phyloP scores from a whole-genome alignment of 2,329 filamentous ascomycete genomes.

The Beauveria medogensis region DNA sequence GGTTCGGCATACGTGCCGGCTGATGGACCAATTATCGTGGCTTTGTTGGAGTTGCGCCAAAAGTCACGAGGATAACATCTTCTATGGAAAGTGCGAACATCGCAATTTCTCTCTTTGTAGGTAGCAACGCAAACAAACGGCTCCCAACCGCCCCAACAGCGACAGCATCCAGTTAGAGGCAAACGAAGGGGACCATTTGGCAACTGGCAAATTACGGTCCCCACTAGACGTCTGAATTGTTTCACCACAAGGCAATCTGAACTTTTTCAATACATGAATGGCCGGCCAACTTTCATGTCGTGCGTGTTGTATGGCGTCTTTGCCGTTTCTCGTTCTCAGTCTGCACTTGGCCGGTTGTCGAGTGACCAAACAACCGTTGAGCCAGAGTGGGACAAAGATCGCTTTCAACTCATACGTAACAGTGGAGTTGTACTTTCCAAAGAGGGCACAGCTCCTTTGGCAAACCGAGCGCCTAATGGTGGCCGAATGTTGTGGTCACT shows the following conservation, averaged over 20 bases:
- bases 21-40: neutral
- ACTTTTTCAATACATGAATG: neutral
- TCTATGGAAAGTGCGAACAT: neutral
- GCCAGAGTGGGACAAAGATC: constrained; percentile 1
- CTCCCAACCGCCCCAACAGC: neutral
- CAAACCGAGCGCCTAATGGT: neutral
- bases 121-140: neutral
- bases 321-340: neutral
- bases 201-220: neutral
- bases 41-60: neutral
- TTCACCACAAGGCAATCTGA: neutral
- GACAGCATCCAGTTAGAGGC: neutral
- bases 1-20: neutral
- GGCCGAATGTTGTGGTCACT: neutral
- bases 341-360: neutral
- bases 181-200: neutral
- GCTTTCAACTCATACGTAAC: neutral
- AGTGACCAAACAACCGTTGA: neutral
- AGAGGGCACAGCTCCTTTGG: neutral
- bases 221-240: neutral
- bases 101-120: neutral
- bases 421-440: neutral
- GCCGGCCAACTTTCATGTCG: neutral
- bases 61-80: neutral
- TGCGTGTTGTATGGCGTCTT: neutral